Evolutionary conservation across 352 stramenopile genomes (phyloP), one percentile per base, ranked within the genome.

Genomic region (Globisporangium yorkense): DNA sequence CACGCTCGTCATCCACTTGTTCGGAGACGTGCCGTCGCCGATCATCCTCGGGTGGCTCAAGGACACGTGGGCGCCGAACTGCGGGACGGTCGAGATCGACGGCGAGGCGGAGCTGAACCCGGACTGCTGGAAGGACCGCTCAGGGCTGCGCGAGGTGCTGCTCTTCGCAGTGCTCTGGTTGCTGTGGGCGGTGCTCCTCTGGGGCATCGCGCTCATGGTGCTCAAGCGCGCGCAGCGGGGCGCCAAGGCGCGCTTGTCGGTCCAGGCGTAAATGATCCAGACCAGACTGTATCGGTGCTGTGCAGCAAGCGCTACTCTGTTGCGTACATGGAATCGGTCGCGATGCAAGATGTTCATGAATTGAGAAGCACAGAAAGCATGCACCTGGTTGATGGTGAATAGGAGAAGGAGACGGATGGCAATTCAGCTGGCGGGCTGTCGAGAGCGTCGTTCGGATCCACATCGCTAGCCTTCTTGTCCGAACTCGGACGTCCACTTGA

Each of bases 401-500:
- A 18, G 43, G 16, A 9, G 13, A 40, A 6, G 15, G 10, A 43
- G 35, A 16, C 12, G 35, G 35, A 16, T 15, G 35, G 35, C 12
- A 18, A 43, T 6, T 10, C 12, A 18, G 12, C 37, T 43, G 37
- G 37, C 12, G 5, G 13, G 12, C 37, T 43, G 5, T 18, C 13
- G 37, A 18, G 2, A 6, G 12, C 37, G 12, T 43, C 37, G 13
- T 43, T 43, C 13, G 37, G 2, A 12, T 16, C 10, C 12, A 13
- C 37, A 43, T 18, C 57, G 72, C 69, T 84, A 97, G 37, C 98
- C 97, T 68, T 99, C 97, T 75, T 99, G 93, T 46, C 98, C 98
- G 85, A 99, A 99, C 71, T 99, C 88, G 35, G 93, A 88, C 7
- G 98, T 99, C 98, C 98, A 99, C 61, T 99, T 96, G 18, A 96